Base-by-base conservation (phyloP, 176 grass and related monocot species). In the Carex littledalei region DNA sequence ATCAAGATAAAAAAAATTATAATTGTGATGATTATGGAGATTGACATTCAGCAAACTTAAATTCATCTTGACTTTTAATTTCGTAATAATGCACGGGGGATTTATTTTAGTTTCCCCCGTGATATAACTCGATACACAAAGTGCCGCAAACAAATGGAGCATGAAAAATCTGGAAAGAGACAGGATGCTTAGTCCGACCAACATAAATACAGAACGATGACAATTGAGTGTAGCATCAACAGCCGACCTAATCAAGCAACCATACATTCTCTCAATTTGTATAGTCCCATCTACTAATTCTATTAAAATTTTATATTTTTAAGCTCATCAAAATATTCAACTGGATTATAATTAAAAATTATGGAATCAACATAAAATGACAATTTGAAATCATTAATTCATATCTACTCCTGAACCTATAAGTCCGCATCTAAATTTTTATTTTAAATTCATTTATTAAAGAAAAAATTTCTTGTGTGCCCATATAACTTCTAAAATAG, bases 171-270 rank as follows among this genome's bases (percentile, higher is more conserved):
- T 63, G 14, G 43, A 61, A 63, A 82, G 26, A 49, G 13, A 76
- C 20, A 47, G 29, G 13, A 15, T 31, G n/a, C 57, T 22, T 37
- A 66, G 59, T 64, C 60, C 4, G 3, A 63, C 31, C 57, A 21
- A 22, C 20, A 24, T 2, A 60, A 47, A 8, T 21, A 41, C 4
- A 20, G 10, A 24, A 49, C 47, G 7, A 74, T 74, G 43, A 3
- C 41, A 43, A 15, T 64, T 47, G 58, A 81, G 79, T 81, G 58
- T 81, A 45, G 5, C 32, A 54, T 81, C 61, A 59, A 65, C 34
- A 21, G 58, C 59, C 32, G 79, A 81, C 56, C 32, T 81, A 29
- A 32, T 63, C 32, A 81, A 81, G 59, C 57, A 65, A 81, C 35
- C 32, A 74, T 49, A 49, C 10, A 50, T 66, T 66, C 26, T 34